Base-by-base conservation (phyloP, 2,329 filamentous ascomycete species). In the Curvularia hawaiiensis region DNA sequence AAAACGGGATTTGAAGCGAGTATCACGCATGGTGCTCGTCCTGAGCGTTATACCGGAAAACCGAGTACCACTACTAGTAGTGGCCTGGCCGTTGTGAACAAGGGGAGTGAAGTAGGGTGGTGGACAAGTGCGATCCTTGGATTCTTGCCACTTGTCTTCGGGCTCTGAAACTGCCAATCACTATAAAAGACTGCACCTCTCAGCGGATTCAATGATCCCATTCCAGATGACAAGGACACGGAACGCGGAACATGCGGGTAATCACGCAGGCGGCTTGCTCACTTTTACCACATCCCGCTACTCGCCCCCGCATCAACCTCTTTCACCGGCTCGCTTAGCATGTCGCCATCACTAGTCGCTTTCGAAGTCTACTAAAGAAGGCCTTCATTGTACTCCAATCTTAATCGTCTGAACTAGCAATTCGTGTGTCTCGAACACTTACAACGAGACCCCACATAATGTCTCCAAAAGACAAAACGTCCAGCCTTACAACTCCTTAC, bases 1-100 rank as follows among this genome's bases (percentile, higher is more conserved):
- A 62, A 50, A 50, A 63, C 63, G 9, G 67, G 63, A 4, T 68
- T 65, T 35, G 67, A 67, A 10, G 63, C 68, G 16, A 68, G 59
- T 24, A 49, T 63, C 26, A 72, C 70, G 3, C 31, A 55, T 6
- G 44, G 40, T 46, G 62, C 58, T 26, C 46, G 46, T 2, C 51
- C 58, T 3, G 53, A 50, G 14, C 39, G 49, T 12, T 44, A 43
- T 52, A 45, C 39, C 28, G 33, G 44, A 5, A 20, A 8, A 28
- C 3, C 16, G 51, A 53, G 54, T 8, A 50, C 61, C 10, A 66
- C 55, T 14, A 56, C 62, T 7, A 66, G 62, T 24, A 30, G 26
- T 11, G 50, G 39, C 8, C n/a, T 31, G 28, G 40, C 39, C 33
- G 46, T 18, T 16, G 33, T 12, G 26, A 31, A 47, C 10, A 40